Base-by-base conservation (phyloP, 2,329 filamentous ascomycete species). In the Trichoderma simmonsii region DNA sequence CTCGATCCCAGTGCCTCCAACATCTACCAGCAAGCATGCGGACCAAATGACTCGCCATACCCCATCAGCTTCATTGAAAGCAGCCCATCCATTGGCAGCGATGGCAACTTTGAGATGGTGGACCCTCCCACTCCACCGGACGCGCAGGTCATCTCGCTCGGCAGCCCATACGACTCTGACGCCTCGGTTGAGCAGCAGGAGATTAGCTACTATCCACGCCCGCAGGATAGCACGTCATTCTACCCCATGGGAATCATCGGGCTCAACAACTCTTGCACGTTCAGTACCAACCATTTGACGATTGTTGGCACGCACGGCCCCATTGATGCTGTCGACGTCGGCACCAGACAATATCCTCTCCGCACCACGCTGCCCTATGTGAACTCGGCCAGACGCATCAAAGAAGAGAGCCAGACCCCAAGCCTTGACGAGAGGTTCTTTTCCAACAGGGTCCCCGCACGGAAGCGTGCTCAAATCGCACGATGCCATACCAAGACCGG, bases 51-150 rank as follows among this genome's bases (percentile, higher is more conserved):
- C 30, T 63, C 67, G 30, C 67, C 57, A 18, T 36, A 63, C 51
- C 63, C 71, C 24, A 56, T 67, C 24, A 67, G 63, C 30, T 67
- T 67, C 24, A 30, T 54, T 26, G 56, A 69, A 24, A 36, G 63
- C 43, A 28, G 69, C 39, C 70, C 70, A n/a, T 72, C 70, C 21
- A 57, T 68, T n/a, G 56, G 54, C 24, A 67, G 70, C 26, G 70
- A 72, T 32, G n/a, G 18, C 26, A 28, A 54, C 57, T 70, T 54
- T 26, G 62, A 61, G 15, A 18, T 34, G 26, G 6, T 28, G 15
- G 70, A 59, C 18, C 71, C 71, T 12, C n/a, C 71, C 24, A 72
- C 71, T 24, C 71, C 70, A 9, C 68, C 68, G 18, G 68, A 64
- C n/a, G 60, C 30, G 12, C 43, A 51, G 4, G 11, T 71, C 66